A percentile compares a stretch with the other conserved stretches of the same genome.
phyloP scores from a whole-genome alignment of 139 green algal genomes.

The Pedinophyceae sp. region DNA sequence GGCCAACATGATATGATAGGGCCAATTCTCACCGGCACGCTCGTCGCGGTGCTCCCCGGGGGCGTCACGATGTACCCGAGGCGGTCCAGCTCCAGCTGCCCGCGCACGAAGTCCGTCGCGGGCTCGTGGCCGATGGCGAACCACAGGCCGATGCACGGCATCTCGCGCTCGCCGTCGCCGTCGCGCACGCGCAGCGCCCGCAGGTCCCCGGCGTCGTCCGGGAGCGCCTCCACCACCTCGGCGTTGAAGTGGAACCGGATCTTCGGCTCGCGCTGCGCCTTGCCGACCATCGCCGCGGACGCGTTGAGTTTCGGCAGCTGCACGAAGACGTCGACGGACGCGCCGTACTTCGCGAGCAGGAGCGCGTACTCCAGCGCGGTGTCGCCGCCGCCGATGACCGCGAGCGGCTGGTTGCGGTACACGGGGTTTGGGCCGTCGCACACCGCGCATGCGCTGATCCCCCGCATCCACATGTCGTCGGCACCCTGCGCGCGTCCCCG shows the following conservation, averaged over 20 bases:
- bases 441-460: slow-evolving; percentile 55
- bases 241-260: background rate
- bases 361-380: slow-evolving; percentile 61
- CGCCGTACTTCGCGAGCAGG: slow-evolving; percentile 34
- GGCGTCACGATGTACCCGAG: slow-evolving; percentile 51
- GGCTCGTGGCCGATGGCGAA: slow-evolving; percentile 86
- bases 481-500: too few relatives aligned
- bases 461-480: slow-evolving; percentile 44
- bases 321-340: background rate
- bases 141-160: too few relatives aligned
- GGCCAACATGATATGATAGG: too few relatives aligned
- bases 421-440: slow-evolving; percentile 70
- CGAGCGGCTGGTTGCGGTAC: slow-evolving; percentile 65
- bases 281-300: background rate
- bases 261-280: background rate
- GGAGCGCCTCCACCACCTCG: background rate
- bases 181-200: too few relatives aligned
- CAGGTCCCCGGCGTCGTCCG: too few relatives aligned
- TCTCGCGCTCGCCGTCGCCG: too few relatives aligned
- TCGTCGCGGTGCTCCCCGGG: slow-evolving; percentile 37
- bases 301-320: background rate
- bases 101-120: slow-evolving; percentile 52
- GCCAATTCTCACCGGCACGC: too few relatives aligned
- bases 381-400: slow-evolving; percentile 65
- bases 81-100: slow-evolving; percentile 47